Evolutionary conservation across 2,329 filamentous ascomycete genomes (phyloP), one percentile per base, ranked within the genome.

Genomic region (Beauveria rudraprayagi): DNA sequence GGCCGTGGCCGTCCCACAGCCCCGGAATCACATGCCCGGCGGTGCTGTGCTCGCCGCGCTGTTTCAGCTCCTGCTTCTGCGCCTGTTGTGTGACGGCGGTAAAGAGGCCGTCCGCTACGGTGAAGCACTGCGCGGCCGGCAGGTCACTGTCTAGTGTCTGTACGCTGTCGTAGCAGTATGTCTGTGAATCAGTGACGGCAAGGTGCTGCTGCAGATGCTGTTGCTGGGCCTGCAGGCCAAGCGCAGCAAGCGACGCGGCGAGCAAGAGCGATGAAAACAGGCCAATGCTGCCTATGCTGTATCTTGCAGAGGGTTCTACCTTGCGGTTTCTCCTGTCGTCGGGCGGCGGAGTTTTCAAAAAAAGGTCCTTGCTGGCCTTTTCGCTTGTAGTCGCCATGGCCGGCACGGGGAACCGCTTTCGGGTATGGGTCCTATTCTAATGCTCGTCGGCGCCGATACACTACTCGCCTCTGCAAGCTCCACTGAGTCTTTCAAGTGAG

Each of bases 1-100:
- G 87, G 0, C 85, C 87, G 69, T 90, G 87, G 0, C 85, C 86
- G 65, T 90, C 87, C 82, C 86, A 89, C 1, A 90, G 75, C 0
- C 87, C 87, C 0, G 87, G 87, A 28, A 88, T 81, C 1, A 82
- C 85, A 65, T 83, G 79, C 0, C 84, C 85, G 1, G 60, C 60
- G 14, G 19, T 22, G 30, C 5, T 34, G 9, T 30, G 37, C 22
- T 24, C 47, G 3, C 10, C 24, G 16, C 47, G 56, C 3, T 34
- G 34, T 17, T 63, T 59, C 28, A 62, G 66, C 24, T 71, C 72
- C 17, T 51, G 26, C 26, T 30, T 11, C 46, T 30, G 47, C 47
- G 11, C 14, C 0, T 69, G 70, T 9, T 67, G 68, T 17, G 80
- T 79, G 0, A 86, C 77, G 5, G 75, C 71, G 0, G 73, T 73